phyloP scores from a whole-genome alignment of 345 rosid species.

The Eucalyptus tenuipes region DNA sequence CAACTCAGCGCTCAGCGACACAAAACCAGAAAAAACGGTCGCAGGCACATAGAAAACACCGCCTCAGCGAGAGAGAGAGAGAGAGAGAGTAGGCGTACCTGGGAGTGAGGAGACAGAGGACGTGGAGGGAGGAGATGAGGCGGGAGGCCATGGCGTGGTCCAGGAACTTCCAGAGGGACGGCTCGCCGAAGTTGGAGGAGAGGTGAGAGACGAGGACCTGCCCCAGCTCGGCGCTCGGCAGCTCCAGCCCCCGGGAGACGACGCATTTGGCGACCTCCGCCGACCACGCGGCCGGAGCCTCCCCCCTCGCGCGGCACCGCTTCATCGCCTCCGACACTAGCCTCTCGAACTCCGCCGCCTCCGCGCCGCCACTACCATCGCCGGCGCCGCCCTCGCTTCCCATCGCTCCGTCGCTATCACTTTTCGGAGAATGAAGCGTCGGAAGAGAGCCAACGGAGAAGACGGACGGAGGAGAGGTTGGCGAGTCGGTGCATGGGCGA shows the following conservation, averaged over 20 bases:
- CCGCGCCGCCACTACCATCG: not conserved
- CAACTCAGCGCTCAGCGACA: not conserved
- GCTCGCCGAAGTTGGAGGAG: conserved; percentile 31
- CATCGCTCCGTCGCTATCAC: not conserved
- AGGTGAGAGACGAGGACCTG: conserved; percentile 23
- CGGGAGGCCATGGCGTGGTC: conserved; percentile 26
- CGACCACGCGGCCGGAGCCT: conserved; percentile 9
- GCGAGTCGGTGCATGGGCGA: not conserved
- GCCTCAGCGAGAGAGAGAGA: not conserved
- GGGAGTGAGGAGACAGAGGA: conserved; percentile 40
- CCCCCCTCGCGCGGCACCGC: not conserved
- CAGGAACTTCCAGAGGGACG: conserved; percentile 45
- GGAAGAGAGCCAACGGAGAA: not conserved
- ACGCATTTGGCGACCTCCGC: conserved; percentile 24
- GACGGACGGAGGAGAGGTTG: not conserved
- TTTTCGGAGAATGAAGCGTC: too few species aligned
- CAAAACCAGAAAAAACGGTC: not conserved
- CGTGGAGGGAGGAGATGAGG: conserved; percentile 32
- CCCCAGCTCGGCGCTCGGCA: conserved; percentile 33
- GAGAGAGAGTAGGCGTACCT: not conserved
- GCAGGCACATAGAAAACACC: not conserved
- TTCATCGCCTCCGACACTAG: conserved; percentile 1
- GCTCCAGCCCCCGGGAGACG: not conserved
- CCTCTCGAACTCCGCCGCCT: not conserved
- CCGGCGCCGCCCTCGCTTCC: not conserved